A percentile compares a stretch with the other conserved stretches of the same genome.
phyloP scores from a whole-genome alignment of 2,329 filamentous ascomycete genomes.

The Ceratocystis alfenasii region DNA sequence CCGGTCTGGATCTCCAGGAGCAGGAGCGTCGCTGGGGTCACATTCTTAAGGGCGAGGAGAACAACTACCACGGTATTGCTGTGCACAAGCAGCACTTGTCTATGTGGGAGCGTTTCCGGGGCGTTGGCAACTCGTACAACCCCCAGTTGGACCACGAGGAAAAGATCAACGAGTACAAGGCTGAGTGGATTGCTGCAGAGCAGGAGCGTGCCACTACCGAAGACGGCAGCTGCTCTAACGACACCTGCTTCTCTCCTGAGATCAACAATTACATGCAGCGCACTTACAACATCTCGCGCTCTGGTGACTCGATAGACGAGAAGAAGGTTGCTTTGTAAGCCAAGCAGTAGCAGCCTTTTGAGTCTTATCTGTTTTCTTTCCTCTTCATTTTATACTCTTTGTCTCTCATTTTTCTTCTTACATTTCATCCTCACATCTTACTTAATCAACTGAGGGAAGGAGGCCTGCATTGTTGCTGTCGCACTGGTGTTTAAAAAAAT shows the following conservation, averaged over 20 bases:
- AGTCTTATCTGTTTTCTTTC: not conserved
- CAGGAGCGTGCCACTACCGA: slow-evolving; percentile 39
- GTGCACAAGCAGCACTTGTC: slow-evolving; percentile 82
- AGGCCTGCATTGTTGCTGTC: not conserved
- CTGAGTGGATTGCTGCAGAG: slow-evolving; percentile 47
- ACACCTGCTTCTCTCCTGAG: slow-evolving; percentile 23
- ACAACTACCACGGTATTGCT: slow-evolving; percentile 86
- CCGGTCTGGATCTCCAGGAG: slow-evolving; percentile 90
- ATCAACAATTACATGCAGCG: slow-evolving; percentile 21
- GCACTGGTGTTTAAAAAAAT: slow-evolving; percentile 1
- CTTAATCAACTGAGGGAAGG: not conserved
- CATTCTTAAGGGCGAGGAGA: slow-evolving; percentile 62
- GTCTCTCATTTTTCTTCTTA: not conserved
- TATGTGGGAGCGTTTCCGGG: slow-evolving; percentile 71
- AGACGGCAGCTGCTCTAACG: slow-evolving; percentile 27
- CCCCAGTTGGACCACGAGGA: slow-evolving; percentile 69
- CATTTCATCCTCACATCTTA: not conserved
- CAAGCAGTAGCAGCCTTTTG: not conserved
- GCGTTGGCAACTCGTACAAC: slow-evolving; percentile 71
- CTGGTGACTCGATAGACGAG: slow-evolving; percentile 15
- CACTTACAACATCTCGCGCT: slow-evolving; percentile 10
- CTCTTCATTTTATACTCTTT: not conserved
- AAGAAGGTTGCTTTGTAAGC: slow-evolving; percentile 13
- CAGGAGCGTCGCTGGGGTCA: slow-evolving; percentile 89
- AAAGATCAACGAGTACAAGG: slow-evolving; percentile 71